These are phyloP conservation scores for Geotrichum europaeum DNA, from an alignment of 1,139 yeast species.

Conservation along the genomic window DNA sequence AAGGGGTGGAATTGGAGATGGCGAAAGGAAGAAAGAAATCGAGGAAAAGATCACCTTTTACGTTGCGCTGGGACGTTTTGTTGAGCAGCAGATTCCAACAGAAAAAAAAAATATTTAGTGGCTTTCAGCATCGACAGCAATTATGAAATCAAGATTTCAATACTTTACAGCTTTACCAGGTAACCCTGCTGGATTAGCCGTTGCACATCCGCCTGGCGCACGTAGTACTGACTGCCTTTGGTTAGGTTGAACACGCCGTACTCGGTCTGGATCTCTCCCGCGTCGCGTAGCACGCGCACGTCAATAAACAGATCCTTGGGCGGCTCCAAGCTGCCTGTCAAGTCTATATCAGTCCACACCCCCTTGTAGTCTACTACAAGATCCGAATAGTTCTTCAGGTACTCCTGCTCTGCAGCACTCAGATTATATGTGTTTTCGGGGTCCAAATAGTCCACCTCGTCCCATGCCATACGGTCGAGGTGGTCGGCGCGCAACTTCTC, in stretches of 20 bases:
- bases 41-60: background rate
- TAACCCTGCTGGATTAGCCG: constrained; percentile 92
- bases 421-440: constrained; percentile 44
- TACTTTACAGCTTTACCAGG: constrained; percentile 56
- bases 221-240: constrained; percentile 94
- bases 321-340: constrained; percentile 82
- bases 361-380: constrained; percentile 72
- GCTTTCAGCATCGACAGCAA: background rate
- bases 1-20: background rate
- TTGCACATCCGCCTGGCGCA: constrained; percentile 89
- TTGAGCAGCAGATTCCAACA: background rate
- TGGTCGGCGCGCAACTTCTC: constrained; percentile 64
- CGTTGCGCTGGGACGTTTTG: background rate
- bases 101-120: background rate
- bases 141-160: background rate
- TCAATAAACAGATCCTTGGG: constrained; percentile 90
- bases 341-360: constrained; percentile 74
- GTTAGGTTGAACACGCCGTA: constrained; percentile 92
- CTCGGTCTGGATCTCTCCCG: constrained; percentile 96
- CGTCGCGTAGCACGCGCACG: constrained; percentile 86
- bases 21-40: background rate
- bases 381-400: constrained; percentile 63
- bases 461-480: constrained; percentile 71
- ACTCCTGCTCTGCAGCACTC: constrained; percentile 76
- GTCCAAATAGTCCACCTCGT: constrained; percentile 36